phyloP scores from a whole-genome alignment of 1,139 yeast genomes.

The Pichia terricola region DNA sequence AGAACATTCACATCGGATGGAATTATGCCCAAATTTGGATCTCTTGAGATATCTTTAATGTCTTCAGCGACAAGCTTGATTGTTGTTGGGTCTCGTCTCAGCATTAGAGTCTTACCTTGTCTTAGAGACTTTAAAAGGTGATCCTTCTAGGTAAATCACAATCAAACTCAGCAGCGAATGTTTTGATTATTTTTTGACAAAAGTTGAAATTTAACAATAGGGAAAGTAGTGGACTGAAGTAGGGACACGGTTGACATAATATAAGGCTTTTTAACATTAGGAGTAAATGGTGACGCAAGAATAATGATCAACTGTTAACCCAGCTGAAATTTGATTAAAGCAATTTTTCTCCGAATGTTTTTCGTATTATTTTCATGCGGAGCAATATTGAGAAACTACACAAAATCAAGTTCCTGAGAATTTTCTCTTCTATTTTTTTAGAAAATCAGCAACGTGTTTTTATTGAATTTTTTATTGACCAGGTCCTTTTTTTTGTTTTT shows the following conservation, averaged over 20 bases:
- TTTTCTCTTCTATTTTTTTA: no score
- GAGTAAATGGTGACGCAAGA: no score
- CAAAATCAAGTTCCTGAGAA: no score
- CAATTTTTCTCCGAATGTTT: no score
- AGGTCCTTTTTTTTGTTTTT: no score
- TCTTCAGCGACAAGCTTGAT: slow-evolving; percentile 26
- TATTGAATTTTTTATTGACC: no score
- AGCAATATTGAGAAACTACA: no score
- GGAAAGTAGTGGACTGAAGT: not conserved
- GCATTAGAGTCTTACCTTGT: slow-evolving; percentile 13
- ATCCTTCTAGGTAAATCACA: not conserved
- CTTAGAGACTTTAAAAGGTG: not conserved
- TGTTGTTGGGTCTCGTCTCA: slow-evolving; percentile 27
- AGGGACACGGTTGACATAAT: not conserved
- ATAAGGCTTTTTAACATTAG: no score
- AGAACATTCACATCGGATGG: not conserved
- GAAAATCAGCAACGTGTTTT: no score
- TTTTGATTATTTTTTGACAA: not conserved
- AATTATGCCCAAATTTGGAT: not conserved
- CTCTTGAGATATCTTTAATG: slow-evolving; percentile 20
- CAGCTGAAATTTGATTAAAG: no score
- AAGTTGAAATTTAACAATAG: not conserved
- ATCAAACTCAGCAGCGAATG: not conserved
- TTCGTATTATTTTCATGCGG: no score
- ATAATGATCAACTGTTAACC: no score